Base-by-base conservation (phyloP, 257 asterid species). In the Perilla frutescens region DNA sequence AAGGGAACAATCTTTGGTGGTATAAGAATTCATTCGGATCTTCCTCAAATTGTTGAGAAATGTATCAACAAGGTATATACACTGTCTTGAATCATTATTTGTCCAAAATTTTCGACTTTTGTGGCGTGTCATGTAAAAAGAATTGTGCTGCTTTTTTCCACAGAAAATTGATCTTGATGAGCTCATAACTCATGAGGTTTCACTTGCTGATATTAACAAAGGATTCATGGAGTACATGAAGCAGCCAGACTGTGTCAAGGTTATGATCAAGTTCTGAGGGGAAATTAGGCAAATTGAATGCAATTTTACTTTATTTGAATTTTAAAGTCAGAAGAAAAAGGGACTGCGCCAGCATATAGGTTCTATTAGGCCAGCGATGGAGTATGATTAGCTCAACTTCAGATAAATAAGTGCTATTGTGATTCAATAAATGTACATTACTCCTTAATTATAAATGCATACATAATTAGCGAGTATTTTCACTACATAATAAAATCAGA, bases 1-100 rank as follows among this genome's bases (percentile, higher is more conserved):
- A 84, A 54, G 66, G 97, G 96, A 2, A 79, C 90, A n/a, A 72
- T 82, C 71, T 88, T 78, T 43, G 96, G 96, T 9, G 92, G 93
- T 50, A 87, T 88, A 5, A 85, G 91, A 64, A 70, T 89, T 59
- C 86, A 81, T 29, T 55, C 94, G 0, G 96, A 88, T 66, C 93
- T 87, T 45, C 96, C 90, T 14, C 39, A 69, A 5, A 72, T 88
- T 53, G 79, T 90, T 8, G 81, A 86, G 12, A 86, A 88, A 81
- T 88, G 97, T n/a, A 68, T 85, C 62, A 86, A 75, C 77, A 86
- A 89, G 96, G 97, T 89, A 79, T 73, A 8, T 3, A 60, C 26
- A 20, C 12, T 10, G 7, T 3, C 4, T 1, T 36, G 11, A 26
- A 66, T 45, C 5, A 5, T 32, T 7, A 26, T 6, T 26, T 7